Evolutionary conservation across 2,329 filamentous ascomycete species (phyloP).

Genomic region (Colletotrichum costaricense): DNA sequence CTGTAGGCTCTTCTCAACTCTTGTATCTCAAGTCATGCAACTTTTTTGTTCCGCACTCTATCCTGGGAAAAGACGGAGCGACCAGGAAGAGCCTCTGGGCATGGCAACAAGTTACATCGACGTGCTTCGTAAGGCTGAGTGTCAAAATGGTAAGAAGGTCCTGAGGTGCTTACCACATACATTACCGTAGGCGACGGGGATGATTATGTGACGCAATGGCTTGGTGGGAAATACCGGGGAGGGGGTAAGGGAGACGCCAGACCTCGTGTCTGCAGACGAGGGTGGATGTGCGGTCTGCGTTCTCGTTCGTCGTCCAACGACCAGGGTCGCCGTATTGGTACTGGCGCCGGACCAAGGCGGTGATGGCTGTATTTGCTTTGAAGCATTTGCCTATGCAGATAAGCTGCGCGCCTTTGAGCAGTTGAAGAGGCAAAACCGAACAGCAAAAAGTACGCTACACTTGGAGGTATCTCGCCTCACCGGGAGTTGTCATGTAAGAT

Average conservation of each 20-base stretch:
- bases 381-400: constrained; percentile 14
- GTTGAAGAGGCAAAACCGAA: background rate
- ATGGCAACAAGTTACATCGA: background rate
- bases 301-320: constrained; percentile 15
- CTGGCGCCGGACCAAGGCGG: constrained; percentile 31
- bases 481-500: background rate
- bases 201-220: constrained; percentile 31
- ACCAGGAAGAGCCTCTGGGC: background rate
- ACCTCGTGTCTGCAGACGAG: constrained; percentile 27
- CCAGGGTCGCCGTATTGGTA: constrained; percentile 15
- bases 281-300: constrained; percentile 1
- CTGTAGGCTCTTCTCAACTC: background rate
- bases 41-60: background rate
- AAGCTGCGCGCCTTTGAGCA: constrained; percentile 1
- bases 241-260: background rate
- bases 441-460: background rate
- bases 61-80: background rate
- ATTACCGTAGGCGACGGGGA: background rate
- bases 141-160: background rate
- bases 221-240: constrained; percentile 14
- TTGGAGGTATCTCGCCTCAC: background rate
- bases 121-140: constrained; percentile 26
- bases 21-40: background rate
- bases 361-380: constrained; percentile 11
- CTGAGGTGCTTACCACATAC: constrained; percentile 24